Evolutionary conservation across 2,329 filamentous ascomycete genomes (phyloP), one percentile per base, ranked within the genome.

Genomic region (Cryphonectria naterciae): DNA sequence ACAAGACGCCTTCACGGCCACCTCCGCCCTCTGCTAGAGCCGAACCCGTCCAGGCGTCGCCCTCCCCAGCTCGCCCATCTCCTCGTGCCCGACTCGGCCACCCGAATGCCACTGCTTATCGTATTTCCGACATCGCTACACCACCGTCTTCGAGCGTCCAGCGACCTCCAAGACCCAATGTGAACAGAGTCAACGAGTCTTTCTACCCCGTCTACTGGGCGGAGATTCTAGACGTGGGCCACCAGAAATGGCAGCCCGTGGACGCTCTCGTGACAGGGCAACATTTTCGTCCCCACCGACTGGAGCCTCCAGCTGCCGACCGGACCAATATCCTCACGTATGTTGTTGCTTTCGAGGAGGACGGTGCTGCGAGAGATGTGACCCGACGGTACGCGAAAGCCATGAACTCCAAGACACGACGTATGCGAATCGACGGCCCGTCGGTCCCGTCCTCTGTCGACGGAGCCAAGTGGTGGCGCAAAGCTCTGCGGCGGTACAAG

Each of bases 201-300:
- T 80, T 88, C 0, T 93, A 91, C 76, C 96, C 96, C 0, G 86
- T 98, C 3, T 98, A 94, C 78, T 99, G 96, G 96, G 91, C 98
- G 0, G 96, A 99, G 81, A 91, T 93, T 4, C 93, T 97, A 74
- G 95, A 98, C 74, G 85, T 90, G 68, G 92, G 92, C 0, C 89
- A 94, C 74, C 93, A 98, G 78, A 97, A 94, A 83, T 99, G 96
- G 96, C 88, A 97, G 69, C 88, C 94, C 0, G 89, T 96, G 52
- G 96, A 99, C 78, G 90, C 95, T 0, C 81, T 98, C 0, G 94
- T 96, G 1, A 97, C 95, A 0, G 86, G 88, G 69, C 92, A 90
- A 0, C 89, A 97, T 68, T 93, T 91, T 78, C 94, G 92, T 72
- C 89, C 93, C 0, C 87, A 86, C 41, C 90, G 88, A 63, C 84